Base-by-base conservation (phyloP, 352 stramenopile species). In the Phytophthora nicotianae region DNA sequence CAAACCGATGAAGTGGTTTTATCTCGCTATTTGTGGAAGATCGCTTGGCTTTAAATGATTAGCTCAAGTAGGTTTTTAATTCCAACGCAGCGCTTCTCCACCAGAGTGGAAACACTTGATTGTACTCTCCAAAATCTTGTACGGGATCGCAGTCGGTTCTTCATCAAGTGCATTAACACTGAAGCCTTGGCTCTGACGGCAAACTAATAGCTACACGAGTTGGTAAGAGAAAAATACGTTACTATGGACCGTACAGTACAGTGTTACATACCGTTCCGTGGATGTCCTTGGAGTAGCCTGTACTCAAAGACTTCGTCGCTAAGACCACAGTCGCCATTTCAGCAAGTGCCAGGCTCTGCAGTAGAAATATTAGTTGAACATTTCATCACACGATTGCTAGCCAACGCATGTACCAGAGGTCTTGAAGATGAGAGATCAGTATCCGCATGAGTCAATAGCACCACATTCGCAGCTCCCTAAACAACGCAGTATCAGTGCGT, bases 251-350 rank as follows among this genome's bases (percentile, higher is more conserved):
- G n/a, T 38, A n/a, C 32, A 11, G 2, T 38, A 38, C n/a, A 49
- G 60, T 6, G 0, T 65, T 20, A 33, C 45, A 50, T 71, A 93
- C 84, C 40, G 82, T 89, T 57, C 84, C 84, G 26, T 93, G 80
- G 3, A 93, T 79, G 38, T 91, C 84, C 47, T 86, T 89, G 46
- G 76, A 90, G 66, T 91, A 93, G 13, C 84, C 84, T 40, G 74
- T 90, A 1, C 74, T 60, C 5, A 93, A 62, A 4, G 81, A 76
- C n/a, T 79, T 70, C 14, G 82, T 79, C 0, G 65, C 43, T 35
- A 91, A 74, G 3, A 77, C 62, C 32, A 89, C 68, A 0, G 74
- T 89, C 20, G 84, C 68, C 27, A 93, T 64, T n/a, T 93, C 84
- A 1, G 64, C 58, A 10, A 93, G 60, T 6, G 75, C 51, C 2